A percentile compares a stretch with the other conserved stretches of the same genome.
Conservation (phyloP, 2,329 filamentous ascomycete species). For the Ophiocordyceps camponoti-rufipedis region DNA sequence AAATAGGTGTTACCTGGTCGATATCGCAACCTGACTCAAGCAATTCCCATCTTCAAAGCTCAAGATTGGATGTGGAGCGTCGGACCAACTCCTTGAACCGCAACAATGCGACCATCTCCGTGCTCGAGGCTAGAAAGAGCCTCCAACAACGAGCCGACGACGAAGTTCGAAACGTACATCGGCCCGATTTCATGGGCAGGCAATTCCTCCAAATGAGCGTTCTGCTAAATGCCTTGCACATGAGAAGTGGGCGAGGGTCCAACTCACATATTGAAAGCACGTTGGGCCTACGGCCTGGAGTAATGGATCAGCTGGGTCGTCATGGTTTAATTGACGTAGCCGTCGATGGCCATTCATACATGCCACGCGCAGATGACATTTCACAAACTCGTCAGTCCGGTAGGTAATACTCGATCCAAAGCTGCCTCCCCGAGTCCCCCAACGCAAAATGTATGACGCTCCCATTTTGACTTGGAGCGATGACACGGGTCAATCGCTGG, state of each 20-base stretch:
- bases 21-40: conserved; percentile 16
- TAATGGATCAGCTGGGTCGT: conserved; percentile 25
- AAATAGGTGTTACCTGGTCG: conserved; percentile 36
- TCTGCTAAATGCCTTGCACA: conserved; percentile 24
- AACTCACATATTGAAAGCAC: conserved; percentile 24
- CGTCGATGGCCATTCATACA: conserved; percentile 5
- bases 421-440: no score
- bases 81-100: conserved; percentile 5
- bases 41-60: conserved; percentile 31
- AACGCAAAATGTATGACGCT: no score
- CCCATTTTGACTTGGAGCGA: no score
- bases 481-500: background rate
- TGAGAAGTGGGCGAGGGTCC: conserved; percentile 21
- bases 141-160: conserved; percentile 24
- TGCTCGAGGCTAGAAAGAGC: conserved; percentile 26
- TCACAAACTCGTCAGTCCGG: no score
- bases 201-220: conserved; percentile 30
- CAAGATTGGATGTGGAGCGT: conserved; percentile 12
- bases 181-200: conserved; percentile 12
- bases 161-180: conserved; percentile 24
- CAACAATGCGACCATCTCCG: conserved; percentile 27
- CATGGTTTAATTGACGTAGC: conserved; percentile 18
- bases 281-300: conserved; percentile 24
- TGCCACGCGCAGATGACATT: background rate
- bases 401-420: no score